Conservation (phyloP, 768 basidiomycete species). For the Fomitopsis serialis region DNA sequence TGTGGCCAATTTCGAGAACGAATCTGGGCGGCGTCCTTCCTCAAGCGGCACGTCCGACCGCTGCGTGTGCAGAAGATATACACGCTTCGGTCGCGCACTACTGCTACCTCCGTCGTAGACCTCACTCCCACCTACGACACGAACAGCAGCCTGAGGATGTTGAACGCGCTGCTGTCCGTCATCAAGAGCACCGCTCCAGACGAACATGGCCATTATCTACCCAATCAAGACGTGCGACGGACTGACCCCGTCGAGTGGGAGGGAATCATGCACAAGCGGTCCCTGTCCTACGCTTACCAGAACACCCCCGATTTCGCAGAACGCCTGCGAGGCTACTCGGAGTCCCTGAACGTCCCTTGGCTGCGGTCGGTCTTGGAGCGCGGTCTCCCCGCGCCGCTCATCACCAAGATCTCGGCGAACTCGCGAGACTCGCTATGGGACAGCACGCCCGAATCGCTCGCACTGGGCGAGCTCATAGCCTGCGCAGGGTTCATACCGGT, state of each 20-base stretch:
- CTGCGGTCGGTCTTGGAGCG: slow-evolving; percentile 22
- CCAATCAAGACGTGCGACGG: not conserved
- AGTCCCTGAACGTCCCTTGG: slow-evolving; percentile 30
- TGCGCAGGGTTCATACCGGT: slow-evolving; percentile 35
- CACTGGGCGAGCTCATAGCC: slow-evolving; percentile 36
- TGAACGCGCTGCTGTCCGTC: not conserved
- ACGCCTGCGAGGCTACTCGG: not conserved
- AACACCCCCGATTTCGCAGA: not conserved
- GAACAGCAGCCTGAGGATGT: not conserved
- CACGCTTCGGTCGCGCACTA: not conserved
- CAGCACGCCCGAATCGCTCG: slow-evolving; percentile 20
- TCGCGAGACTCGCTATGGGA: not conserved
- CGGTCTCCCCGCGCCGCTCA: slow-evolving; percentile 20
- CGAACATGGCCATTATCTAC: not conserved
- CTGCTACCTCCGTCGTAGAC: slow-evolving; percentile 2
- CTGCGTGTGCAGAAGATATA: slow-evolving; percentile 6
- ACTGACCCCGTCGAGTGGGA: not conserved
- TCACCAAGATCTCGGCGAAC: slow-evolving; percentile 12
- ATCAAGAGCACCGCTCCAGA: not conserved
- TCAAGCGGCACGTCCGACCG: not conserved
- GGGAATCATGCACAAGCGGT: not conserved
- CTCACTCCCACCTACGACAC: not conserved
- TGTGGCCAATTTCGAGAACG: slow-evolving; percentile 3
- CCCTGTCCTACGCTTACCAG: not conserved
- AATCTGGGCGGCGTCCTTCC: not conserved